Evolutionary conservation across 2,329 filamentous ascomycete species (phyloP).

Genomic region (Orbilia quercus): DNA sequence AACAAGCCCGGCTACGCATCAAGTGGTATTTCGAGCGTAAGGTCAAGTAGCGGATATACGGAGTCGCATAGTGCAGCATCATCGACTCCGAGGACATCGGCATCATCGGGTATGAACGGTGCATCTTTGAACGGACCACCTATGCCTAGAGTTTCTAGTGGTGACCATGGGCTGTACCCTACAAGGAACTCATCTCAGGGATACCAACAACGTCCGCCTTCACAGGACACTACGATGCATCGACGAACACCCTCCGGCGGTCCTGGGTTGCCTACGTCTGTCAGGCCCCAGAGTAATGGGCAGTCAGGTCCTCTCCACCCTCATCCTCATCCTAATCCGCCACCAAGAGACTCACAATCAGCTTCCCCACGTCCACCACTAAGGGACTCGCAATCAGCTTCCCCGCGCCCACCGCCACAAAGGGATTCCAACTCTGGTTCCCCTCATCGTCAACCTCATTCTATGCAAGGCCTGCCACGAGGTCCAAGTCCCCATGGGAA

Average conservation of each 20-base stretch:
- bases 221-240: conserved; percentile 22
- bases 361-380: neutral
- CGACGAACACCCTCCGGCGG: conserved; percentile 24
- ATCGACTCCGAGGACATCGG: conserved; percentile 41
- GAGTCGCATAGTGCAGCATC: conserved; percentile 36
- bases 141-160: conserved; percentile 30
- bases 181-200: conserved; percentile 40
- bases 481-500: neutral
- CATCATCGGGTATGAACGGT: conserved; percentile 35
- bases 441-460: neutral
- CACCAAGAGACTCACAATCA: neutral
- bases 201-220: conserved; percentile 30
- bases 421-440: neutral
- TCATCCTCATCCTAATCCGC: conserved; percentile 12
- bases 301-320: conserved; percentile 13
- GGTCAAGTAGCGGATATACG: conserved; percentile 45
- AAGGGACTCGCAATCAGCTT: no score
- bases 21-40: conserved; percentile 39
- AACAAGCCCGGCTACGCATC: conserved; percentile 37
- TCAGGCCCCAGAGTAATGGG: conserved; percentile 22
- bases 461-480: neutral
- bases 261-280: conserved; percentile 16
- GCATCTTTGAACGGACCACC: conserved; percentile 18
- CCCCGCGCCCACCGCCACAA: neutral
- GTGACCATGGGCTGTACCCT: conserved; percentile 35